Conservation (phyloP, 208 protist genomes). For the Wallacemonas sp. region DNA sequence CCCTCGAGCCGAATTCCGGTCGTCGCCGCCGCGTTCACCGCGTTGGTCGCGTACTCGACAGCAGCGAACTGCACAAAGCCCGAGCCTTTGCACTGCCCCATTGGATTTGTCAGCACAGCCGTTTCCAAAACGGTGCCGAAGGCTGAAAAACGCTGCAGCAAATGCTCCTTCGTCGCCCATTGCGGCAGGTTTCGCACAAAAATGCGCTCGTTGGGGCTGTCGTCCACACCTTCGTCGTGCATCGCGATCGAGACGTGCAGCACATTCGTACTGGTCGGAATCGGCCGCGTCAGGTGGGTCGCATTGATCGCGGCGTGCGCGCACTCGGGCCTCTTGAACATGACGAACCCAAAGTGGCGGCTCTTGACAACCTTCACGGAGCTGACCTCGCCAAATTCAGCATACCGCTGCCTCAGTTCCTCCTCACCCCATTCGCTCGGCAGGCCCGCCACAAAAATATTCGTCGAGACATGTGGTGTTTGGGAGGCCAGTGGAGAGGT, state of each 20-base stretch:
- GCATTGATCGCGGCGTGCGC: slow-evolving; percentile 87
- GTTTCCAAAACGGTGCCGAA: slow-evolving; percentile 74
- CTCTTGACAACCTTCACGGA: slow-evolving; percentile 81
- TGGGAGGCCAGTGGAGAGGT: slow-evolving; percentile 42
- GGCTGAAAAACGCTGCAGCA: slow-evolving; percentile 58
- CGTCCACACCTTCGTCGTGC: slow-evolving; percentile 91
- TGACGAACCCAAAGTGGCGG: slow-evolving; percentile 89
- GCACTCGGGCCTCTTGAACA: slow-evolving; percentile 81
- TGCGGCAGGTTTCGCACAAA: slow-evolving; percentile 87
- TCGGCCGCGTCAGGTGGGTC: slow-evolving; percentile 72
- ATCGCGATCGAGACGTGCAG: slow-evolving; percentile 89
- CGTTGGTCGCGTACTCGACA: slow-evolving; percentile 64
- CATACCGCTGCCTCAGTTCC: slow-evolving; percentile 64
- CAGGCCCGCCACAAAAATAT: slow-evolving; percentile 89
- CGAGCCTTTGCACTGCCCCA: slow-evolving; percentile 91
- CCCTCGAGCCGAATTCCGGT: slow-evolving; percentile 68
- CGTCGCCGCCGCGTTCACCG: slow-evolving; percentile 38
- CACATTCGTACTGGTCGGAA: slow-evolving; percentile 46
- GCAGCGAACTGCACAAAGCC: slow-evolving; percentile 88
- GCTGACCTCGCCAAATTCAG: slow-evolving; percentile 81
- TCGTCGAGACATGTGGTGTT: slow-evolving; percentile 85
- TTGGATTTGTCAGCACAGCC: slow-evolving; percentile 83
- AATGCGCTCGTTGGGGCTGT: slow-evolving; percentile 82
- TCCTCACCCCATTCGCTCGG: slow-evolving; percentile 80
- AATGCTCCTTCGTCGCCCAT: slow-evolving; percentile 87